A percentile compares a stretch with the other conserved stretches of the same genome.
These are phyloP conservation scores for Termitomyces heimii DNA, from an alignment of 768 basidiomycete species.

Conservation along the genomic window DNA sequence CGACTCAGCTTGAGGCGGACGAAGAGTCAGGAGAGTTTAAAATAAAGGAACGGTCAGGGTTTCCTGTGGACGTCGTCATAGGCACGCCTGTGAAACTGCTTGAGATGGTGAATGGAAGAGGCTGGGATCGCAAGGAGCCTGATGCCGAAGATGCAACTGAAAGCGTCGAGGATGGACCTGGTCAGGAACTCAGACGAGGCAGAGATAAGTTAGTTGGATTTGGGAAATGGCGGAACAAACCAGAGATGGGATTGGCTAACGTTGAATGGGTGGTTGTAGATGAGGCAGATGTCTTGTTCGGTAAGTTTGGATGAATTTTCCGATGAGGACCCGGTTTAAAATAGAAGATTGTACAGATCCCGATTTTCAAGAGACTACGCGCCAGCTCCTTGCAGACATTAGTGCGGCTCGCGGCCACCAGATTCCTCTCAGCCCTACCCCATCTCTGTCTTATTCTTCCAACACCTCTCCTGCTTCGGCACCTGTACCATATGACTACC, in stretches of 20 bases:
- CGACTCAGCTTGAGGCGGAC: conserved; percentile 23
- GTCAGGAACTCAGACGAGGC: conserved; percentile 24
- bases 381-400: conserved; percentile 65
- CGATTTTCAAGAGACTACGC: conserved; percentile 76
- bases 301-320: conserved; percentile 33
- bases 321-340: neutral
- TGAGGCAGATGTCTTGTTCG: conserved; percentile 87
- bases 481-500: conserved; percentile 40
- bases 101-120: conserved; percentile 49
- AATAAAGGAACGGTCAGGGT: conserved; percentile 13
- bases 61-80: conserved; percentile 47
- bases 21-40: conserved; percentile 16
- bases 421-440: conserved; percentile 24
- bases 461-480: conserved; percentile 7
- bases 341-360: conserved; percentile 45
- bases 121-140: conserved; percentile 39
- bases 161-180: conserved; percentile 15
- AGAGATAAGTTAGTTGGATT: conserved; percentile 30
- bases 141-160: conserved; percentile 14
- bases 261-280: conserved; percentile 90
- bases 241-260: conserved; percentile 57
- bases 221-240: conserved; percentile 36
- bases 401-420: conserved; percentile 51
- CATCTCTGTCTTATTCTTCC: conserved; percentile 14
- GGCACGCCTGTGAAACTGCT: conserved; percentile 61